Conservation (phyloP, 164 flowering plant species). For the Warburgia ugandensis region DNA sequence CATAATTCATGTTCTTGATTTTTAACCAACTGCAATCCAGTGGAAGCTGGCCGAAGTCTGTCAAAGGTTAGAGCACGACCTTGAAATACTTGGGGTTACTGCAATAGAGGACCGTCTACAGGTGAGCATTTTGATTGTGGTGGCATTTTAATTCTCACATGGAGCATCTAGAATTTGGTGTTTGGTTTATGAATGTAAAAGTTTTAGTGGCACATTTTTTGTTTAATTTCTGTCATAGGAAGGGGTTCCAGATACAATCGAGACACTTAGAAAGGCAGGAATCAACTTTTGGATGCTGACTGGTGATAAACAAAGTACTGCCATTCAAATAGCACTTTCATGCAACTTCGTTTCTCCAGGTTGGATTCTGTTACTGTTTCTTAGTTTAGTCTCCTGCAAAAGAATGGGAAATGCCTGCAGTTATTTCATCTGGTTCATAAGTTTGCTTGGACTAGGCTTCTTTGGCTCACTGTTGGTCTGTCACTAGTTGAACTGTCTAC, state of each 20-base stretch:
- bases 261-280: conserved; percentile 89
- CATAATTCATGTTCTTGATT: background rate
- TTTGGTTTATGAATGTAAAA: background rate
- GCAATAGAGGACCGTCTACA: conserved; percentile 98
- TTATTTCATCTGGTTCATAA: no score
- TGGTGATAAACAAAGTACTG: conserved; percentile 96
- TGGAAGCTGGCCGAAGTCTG: conserved; percentile 96
- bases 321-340: conserved; percentile 90
- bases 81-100: conserved; percentile 89
- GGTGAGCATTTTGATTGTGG: conserved; percentile 28
- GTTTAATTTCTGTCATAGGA: conserved; percentile 42
- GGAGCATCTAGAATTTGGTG: no score
- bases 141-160: background rate
- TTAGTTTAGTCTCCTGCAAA: background rate
- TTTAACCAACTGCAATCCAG: conserved; percentile 29
- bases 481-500: no score
- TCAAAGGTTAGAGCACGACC: conserved; percentile 79
- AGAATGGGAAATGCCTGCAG: no score
- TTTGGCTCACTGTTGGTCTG: no score
- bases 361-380: conserved; percentile 11
- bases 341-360: conserved; percentile 98
- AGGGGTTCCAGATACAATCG: conserved; percentile 97
- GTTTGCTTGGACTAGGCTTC: no score
- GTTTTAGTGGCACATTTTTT: background rate
- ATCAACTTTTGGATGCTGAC: conserved; percentile 99